A percentile compares a stretch with the other conserved stretches of the same genome.
Conservation (phyloP, 2,329 filamentous ascomycete species). For the Tolypocladium nubicola region DNA sequence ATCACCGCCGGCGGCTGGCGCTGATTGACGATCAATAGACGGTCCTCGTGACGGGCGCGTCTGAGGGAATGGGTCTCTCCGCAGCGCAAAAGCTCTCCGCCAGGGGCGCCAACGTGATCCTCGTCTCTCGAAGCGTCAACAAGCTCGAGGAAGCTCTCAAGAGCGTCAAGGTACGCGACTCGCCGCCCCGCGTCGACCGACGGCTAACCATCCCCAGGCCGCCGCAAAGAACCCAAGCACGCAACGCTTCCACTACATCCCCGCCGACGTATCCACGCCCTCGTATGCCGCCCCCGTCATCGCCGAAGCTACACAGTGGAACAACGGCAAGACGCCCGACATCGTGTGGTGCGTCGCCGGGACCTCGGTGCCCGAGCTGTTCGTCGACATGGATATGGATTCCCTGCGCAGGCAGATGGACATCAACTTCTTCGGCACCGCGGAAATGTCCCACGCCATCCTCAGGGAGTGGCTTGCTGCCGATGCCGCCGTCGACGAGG, state of each 20-base stretch:
- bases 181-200: not conserved
- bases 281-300: constrained; percentile 62
- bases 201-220: constrained; percentile 29
- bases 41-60: constrained; percentile 79
- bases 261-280: constrained; percentile 66
- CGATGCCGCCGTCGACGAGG: constrained; percentile 27
- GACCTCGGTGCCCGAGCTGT: constrained; percentile 61
- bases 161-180: constrained; percentile 47
- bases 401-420: constrained; percentile 74
- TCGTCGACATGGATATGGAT: constrained; percentile 60
- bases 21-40: constrained; percentile 44
- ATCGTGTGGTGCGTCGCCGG: constrained; percentile 90
- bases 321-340: constrained; percentile 62
- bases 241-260: constrained; percentile 77
- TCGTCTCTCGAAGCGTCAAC: constrained; percentile 66
- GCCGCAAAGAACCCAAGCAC: constrained; percentile 51
- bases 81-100: constrained; percentile 63
- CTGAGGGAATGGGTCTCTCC: constrained; percentile 81
- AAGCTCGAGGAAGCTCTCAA: constrained; percentile 65
- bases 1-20: constrained; percentile 1
- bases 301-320: constrained; percentile 66
- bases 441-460: constrained; percentile 75
- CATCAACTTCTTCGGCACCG: constrained; percentile 79
- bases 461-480: constrained; percentile 62
- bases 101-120: constrained; percentile 78